Evolutionary conservation across 1,139 yeast genomes (phyloP).

Genomic region (Meyerozyma carpophila): DNA sequence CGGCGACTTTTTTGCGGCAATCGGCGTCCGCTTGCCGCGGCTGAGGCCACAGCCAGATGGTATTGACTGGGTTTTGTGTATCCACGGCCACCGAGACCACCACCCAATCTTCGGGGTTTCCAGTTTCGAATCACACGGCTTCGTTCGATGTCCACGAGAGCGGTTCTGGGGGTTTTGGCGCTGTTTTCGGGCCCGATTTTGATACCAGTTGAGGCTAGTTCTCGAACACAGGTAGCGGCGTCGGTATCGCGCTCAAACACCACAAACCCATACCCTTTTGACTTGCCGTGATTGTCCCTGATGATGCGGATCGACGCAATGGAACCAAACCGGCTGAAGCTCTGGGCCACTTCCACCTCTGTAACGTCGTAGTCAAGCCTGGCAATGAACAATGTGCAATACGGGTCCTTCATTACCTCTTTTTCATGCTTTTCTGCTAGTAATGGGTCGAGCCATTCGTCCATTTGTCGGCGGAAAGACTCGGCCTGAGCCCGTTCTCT

Average conservation of each 20-base stretch:
- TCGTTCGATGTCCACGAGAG: constrained; percentile 78
- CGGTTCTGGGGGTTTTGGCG: constrained; percentile 26
- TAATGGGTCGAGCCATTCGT: constrained; percentile 45
- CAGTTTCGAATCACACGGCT: constrained; percentile 73
- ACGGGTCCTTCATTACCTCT: constrained; percentile 67
- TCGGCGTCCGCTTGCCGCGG: constrained; percentile 1
- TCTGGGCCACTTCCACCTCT: constrained; percentile 64
- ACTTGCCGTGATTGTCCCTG: constrained; percentile 48
- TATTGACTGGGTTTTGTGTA: constrained; percentile 8
- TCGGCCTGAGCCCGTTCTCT: constrained; percentile 11
- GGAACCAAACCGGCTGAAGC: constrained; percentile 62
- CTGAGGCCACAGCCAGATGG: constrained; percentile 1
- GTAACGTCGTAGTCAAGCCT: constrained; percentile 62
- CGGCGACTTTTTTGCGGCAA: background rate
- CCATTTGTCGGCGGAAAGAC: constrained; percentile 32
- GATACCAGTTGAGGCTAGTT: constrained; percentile 51
- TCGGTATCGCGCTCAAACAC: constrained; percentile 59
- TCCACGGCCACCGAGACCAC: constrained; percentile 43
- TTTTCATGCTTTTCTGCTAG: constrained; percentile 48
- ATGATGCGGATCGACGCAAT: constrained; percentile 67
- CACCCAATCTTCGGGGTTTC: constrained; percentile 72
- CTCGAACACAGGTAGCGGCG: constrained; percentile 55
- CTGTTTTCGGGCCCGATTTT: constrained; percentile 13
- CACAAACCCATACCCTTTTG: constrained; percentile 83
- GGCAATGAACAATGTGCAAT: constrained; percentile 70